Evolutionary conservation across 129 eudicot genomes (phyloP), one percentile per base, ranked within the genome.

Genomic region (carrot (Daucus carota)): DNA sequence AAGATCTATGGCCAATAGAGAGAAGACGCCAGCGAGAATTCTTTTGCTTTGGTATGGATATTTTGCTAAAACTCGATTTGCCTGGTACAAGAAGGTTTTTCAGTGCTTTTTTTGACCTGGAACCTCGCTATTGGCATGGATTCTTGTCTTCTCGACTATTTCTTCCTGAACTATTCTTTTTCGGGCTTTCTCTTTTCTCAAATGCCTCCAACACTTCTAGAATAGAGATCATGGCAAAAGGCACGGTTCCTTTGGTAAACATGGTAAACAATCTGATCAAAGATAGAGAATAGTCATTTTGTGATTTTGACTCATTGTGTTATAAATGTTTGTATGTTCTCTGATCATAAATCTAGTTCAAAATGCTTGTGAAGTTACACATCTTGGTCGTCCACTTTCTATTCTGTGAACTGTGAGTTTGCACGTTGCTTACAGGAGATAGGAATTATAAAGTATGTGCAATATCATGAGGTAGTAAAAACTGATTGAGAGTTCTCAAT

Each of bases 111-210:
- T 95, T 95, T 57, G 92, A 95, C 77, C 86, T 95, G 22, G 97
- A 95, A 79, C 99, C 99, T 70, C 96, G 89, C 48, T 91, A 91
- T 54, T 95, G 99, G 99, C 99, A 95, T 38, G 99, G 99, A 50
- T 95, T 95, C 80, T 86, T 95, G 89, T 95, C 99, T 20, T 95
- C 99, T 33, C 82, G 99, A 78, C 77, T 95, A 65, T 95, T 87
- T 83, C 94, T 95, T 41, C 99, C 96, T 7, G 99, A 95, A 63
- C 87, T 95, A 33, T 0, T 95, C 34, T 67, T 87, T 66, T 95
- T 95, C 45, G 99, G 97, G 81, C 90, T 95, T 11, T 86, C 97
- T 40, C 96, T 95, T 62, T 95, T 95, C 77, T 75, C 78, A 50
- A 88, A 88, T 81, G 99, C 99, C 71, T 87, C 96, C 44, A 95